These are phyloP conservation scores for Baorangia bicolor DNA, from an alignment of 768 basidiomycete genomes.

Conservation along the genomic window DNA sequence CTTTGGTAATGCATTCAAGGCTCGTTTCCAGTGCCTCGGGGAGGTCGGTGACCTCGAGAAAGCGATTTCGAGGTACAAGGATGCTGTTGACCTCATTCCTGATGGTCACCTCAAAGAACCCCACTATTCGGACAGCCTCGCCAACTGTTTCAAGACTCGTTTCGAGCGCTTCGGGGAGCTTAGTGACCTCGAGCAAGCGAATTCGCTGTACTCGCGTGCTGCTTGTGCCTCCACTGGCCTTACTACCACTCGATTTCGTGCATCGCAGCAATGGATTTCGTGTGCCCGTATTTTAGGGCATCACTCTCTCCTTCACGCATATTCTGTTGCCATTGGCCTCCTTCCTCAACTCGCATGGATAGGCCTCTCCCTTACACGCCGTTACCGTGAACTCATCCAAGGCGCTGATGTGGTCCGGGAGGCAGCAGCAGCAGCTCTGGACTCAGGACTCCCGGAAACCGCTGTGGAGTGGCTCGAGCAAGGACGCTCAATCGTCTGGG, in stretches of 20 bases:
- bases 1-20: too few relatives aligned
- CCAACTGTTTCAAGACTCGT: too few relatives aligned
- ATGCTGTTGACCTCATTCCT: too few relatives aligned
- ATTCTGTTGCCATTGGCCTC: constrained; percentile 19
- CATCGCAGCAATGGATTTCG: constrained; percentile 7
- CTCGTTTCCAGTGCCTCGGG: too few relatives aligned
- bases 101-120: too few relatives aligned
- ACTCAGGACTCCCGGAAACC: not conserved
- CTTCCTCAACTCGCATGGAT: constrained; percentile 20
- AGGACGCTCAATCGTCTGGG: constrained; percentile 15
- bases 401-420: constrained; percentile 19
- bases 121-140: too few relatives aligned
- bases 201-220: not conserved
- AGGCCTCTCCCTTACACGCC: constrained; percentile 16
- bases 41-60: too few relatives aligned
- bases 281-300: not conserved
- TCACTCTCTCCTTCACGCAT: constrained; percentile 19
- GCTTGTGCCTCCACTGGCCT: not conserved
- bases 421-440: constrained; percentile 23
- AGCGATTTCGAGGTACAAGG: too few relatives aligned
- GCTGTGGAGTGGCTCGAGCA: constrained; percentile 21
- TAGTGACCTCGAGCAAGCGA: not conserved
- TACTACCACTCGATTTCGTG: not conserved
- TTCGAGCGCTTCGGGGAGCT: too few relatives aligned
- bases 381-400: constrained; percentile 11